phyloP scores from a whole-genome alignment of 2,329 filamentous ascomycete species.

The Venturia effusa region DNA sequence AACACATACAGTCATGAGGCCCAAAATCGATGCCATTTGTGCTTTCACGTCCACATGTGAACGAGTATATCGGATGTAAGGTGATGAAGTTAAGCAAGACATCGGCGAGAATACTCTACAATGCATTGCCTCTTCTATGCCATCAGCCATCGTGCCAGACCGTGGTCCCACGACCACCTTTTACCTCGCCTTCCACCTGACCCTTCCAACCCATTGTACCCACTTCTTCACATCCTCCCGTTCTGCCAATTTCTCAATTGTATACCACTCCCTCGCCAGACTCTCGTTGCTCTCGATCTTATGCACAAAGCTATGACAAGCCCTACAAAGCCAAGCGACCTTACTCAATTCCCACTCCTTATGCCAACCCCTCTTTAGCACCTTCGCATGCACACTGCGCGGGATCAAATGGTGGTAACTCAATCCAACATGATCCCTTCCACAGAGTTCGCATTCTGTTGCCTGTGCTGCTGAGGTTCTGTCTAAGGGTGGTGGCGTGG shows the following conservation, averaged over 20 bases:
- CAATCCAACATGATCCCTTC: constrained; percentile 60
- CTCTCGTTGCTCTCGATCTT: constrained; percentile 65
- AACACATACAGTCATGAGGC: too few relatives aligned
- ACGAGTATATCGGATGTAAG: too few relatives aligned
- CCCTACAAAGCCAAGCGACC: constrained; percentile 68
- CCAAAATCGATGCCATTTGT: too few relatives aligned
- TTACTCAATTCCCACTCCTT: constrained; percentile 62
- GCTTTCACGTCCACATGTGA: too few relatives aligned
- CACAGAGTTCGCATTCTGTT: constrained; percentile 63
- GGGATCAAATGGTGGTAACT: constrained; percentile 84
- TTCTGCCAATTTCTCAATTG: constrained; percentile 57
- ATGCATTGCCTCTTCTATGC: too few relatives aligned
- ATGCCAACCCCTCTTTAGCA: constrained; percentile 68
- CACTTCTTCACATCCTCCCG: constrained; percentile 63
- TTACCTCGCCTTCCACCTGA: constrained; percentile 60
- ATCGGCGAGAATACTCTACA: too few relatives aligned
- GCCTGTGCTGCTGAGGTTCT: constrained; percentile 38
- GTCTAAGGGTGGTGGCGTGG: constrained; percentile 54
- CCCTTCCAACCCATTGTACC: constrained; percentile 59
- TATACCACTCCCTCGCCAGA: constrained; percentile 61
- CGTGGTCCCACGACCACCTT: background rate
- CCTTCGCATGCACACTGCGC: constrained; percentile 64
- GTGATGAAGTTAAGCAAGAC: too few relatives aligned
- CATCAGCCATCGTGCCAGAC: too few relatives aligned
- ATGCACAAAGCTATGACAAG: constrained; percentile 78